Base-by-base conservation (phyloP, 1,284 basidiomycete genomes). In the Meira nashicola region DNA sequence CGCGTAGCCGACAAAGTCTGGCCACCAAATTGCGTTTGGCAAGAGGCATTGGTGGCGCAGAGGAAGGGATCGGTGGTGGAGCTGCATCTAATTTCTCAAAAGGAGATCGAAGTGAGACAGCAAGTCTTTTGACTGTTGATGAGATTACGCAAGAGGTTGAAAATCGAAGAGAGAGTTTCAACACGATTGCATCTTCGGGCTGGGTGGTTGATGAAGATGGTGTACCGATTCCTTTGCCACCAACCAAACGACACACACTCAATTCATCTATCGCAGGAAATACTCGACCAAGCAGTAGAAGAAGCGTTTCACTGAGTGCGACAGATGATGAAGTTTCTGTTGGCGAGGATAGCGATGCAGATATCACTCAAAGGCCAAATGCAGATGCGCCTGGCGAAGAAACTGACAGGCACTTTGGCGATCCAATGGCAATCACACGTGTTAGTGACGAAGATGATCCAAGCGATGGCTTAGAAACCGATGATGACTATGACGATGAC, bases 131-230 rank as follows among this genome's bases (percentile, higher is more conserved):
- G 75, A 98, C 94, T 0, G 89, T 98, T 14, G 94, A 98, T 74
- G 92, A 98, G 80, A 95, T 98, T 70, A 97, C 94, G 0, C 92
- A 91, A 5, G 90, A 94, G 72, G 90, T 98, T 1, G 94, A 97
- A 81, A 90, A 87, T 71, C 83, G 92, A 15, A 82, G 86, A 17
- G 82, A 82, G 49, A 84, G 82, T 70, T 80, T 81, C 59, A 61
- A 55, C 28, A 47, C 61, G 9, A 15, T 19, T 6, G 50, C 50
- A 14, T 46, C 44, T 47, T 41, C 17, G 3, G 54, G 49, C 5
- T 70, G 70, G 59, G 67, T 75, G 11, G 68, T 74, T 2, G 73
- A 76, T 52, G 72, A 67, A 59, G 79, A 78, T 52, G 79, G 77
- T 37, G 77, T 71, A 43, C 73, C 73, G 1, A 73, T 76, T 43